Evolutionary conservation across 108 stramenopile species (phyloP).

Genomic region (Skeletonema costatum): DNA sequence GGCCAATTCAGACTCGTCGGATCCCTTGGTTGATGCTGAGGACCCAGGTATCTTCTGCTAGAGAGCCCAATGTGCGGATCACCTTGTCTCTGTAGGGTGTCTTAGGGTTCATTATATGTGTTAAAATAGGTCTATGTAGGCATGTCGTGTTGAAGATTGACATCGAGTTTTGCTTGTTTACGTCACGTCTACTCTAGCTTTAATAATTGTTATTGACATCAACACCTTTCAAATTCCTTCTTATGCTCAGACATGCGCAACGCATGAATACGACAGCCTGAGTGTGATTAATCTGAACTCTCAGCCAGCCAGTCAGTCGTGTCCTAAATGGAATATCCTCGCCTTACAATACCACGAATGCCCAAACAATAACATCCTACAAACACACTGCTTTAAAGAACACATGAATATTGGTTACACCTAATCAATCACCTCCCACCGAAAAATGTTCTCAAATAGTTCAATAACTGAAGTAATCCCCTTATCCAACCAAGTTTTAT

Average conservation of each 20-base stretch:
- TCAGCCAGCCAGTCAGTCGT: too few species aligned
- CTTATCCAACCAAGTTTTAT: conserved; percentile 48
- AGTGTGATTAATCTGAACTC: too few species aligned
- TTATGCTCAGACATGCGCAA: too few species aligned
- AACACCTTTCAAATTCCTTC: not conserved
- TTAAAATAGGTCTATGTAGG: not conserved
- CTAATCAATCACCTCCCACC: conserved; percentile 47
- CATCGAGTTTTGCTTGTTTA: not conserved
- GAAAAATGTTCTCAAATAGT: conserved; percentile 46
- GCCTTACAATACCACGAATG: too few species aligned
- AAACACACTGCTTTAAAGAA: too few species aligned
- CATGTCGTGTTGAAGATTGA: not conserved
- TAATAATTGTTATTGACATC: not conserved
- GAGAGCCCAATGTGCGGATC: not conserved
- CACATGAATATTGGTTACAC: too few species aligned
- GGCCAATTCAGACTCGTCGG: not conserved
- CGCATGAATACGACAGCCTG: too few species aligned
- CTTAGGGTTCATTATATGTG: not conserved
- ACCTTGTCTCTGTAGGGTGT: not conserved
- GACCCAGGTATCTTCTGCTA: conserved; percentile 2
- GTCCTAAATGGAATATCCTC: too few species aligned
- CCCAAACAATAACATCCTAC: too few species aligned
- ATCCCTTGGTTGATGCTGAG: not conserved
- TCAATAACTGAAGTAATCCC: conserved; percentile 42
- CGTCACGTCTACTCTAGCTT: not conserved